These are phyloP conservation scores for Psophocarpus tetragonolobus DNA, from an alignment of 306 rosid genomes.

Conservation along the genomic window DNA sequence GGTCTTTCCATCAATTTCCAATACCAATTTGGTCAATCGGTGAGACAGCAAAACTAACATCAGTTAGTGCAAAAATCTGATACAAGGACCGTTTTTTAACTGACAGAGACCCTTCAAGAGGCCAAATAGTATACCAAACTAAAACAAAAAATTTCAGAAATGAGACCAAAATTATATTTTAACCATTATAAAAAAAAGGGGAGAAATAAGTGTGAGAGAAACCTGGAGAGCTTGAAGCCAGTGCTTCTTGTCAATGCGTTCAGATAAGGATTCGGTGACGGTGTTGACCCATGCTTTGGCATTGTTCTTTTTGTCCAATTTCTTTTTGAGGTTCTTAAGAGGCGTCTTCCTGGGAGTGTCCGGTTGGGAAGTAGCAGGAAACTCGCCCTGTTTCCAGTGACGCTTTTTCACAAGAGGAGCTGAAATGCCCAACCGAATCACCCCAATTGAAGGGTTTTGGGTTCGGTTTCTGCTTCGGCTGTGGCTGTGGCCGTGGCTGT, in stretches of 20 bases:
- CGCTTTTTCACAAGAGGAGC: slow-evolving; percentile 55
- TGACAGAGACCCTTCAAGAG: neutral
- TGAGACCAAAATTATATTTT: neutral
- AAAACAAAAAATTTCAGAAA: neutral
- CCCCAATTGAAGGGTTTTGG: slow-evolving; percentile 31
- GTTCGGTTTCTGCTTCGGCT: too few species aligned
- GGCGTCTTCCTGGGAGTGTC: slow-evolving; percentile 52
- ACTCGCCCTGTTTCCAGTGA: slow-evolving; percentile 88
- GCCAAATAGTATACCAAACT: neutral
- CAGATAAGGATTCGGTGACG: slow-evolving; percentile 82
- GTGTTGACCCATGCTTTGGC: slow-evolving; percentile 95
- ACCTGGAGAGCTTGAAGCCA: slow-evolving; percentile 98
- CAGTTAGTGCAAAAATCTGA: neutral
- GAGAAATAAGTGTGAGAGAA: slow-evolving; percentile 16
- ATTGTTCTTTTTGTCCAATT: slow-evolving; percentile 58
- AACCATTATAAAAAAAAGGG: neutral
- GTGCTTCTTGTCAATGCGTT: slow-evolving; percentile 69
- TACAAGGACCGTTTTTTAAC: neutral
- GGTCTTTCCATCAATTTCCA: neutral
- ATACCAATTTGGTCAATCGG: neutral
- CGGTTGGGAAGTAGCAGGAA: slow-evolving; percentile 63
- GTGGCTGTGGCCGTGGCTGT: too few species aligned
- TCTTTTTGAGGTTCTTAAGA: slow-evolving; percentile 79
- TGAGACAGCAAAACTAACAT: too few species aligned
- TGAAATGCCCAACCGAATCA: slow-evolving; percentile 53